A percentile compares a stretch with the other conserved stretches of the same genome.
Conservation (phyloP, 495 filamentous ascomycete genomes). For the Terfezia boudieri region DNA sequence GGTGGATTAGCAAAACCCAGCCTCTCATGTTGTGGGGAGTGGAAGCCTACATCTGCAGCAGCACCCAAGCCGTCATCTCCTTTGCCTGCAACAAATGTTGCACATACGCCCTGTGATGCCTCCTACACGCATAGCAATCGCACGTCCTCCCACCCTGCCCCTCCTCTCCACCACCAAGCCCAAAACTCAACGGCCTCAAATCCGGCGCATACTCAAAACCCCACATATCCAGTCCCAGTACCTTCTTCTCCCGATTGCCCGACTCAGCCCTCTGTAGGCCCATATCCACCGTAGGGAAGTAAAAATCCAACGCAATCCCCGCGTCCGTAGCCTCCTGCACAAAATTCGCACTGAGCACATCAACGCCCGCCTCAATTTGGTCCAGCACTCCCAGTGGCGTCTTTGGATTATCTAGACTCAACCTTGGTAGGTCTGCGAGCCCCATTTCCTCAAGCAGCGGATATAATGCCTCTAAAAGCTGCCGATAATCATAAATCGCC, state of each 20-base stretch:
- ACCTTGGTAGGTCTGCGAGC: conserved; percentile 38
- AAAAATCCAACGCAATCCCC: conserved; percentile 64
- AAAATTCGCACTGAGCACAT: conserved; percentile 59
- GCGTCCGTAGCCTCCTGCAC: conserved; percentile 52
- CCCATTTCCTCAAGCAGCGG: conserved; percentile 33
- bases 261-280: neutral
- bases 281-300: conserved; percentile 25
- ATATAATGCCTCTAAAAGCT: conserved; percentile 26
- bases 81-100: conserved; percentile 69
- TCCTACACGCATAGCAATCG: conserved; percentile 60
- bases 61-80: conserved; percentile 90
- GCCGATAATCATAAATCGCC: conserved; percentile 53
- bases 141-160: conserved; percentile 23
- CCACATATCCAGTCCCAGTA: conserved; percentile 64
- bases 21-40: neutral
- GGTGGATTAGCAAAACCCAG: neutral
- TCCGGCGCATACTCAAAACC: conserved; percentile 30
- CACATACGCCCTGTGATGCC: conserved; percentile 68
- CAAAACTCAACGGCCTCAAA: conserved; percentile 31
- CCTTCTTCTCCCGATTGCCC: conserved; percentile 8
- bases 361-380: conserved; percentile 51
- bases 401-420: conserved; percentile 43
- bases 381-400: conserved; percentile 55
- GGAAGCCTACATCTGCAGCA: conserved; percentile 41
- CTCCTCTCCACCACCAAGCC: conserved; percentile 1